A percentile compares a stretch with the other conserved stretches of the same genome.
Evolutionary conservation across 2,329 filamentous ascomycete genomes (phyloP).

Genomic region (Colletotrichum scovillei): DNA sequence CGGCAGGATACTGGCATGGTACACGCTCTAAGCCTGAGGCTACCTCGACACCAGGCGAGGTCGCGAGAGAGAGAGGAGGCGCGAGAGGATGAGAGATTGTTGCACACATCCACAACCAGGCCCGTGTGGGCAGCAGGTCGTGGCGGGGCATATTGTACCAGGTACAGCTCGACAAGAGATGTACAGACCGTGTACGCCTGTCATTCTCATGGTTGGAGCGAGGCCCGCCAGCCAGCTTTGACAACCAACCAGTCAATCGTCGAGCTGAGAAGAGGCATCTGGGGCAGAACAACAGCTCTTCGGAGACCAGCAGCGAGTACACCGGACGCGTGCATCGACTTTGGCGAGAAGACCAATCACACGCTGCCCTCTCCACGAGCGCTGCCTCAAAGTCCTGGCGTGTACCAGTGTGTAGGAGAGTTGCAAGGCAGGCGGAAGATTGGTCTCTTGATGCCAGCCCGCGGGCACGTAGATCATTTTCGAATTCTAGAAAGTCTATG

Average conservation of each 20-base stretch:
- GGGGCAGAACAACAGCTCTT: neutral
- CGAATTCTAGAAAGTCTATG: conserved; percentile 26
- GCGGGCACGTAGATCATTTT: conserved; percentile 10
- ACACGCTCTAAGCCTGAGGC: conserved; percentile 8
- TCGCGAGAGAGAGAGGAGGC: neutral
- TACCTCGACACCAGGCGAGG: neutral
- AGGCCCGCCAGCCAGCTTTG: neutral
- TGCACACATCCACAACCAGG: conserved; percentile 23
- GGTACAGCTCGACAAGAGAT: conserved; percentile 9
- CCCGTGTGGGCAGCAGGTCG: conserved; percentile 8
- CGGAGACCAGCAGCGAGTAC: conserved; percentile 28
- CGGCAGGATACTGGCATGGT: conserved; percentile 24
- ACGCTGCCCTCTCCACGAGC: neutral
- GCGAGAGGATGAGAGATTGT: conserved; percentile 3
- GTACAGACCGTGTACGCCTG: conserved; percentile 7
- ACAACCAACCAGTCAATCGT: conserved; percentile 19
- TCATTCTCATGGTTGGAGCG: conserved; percentile 20
- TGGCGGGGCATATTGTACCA: conserved; percentile 25
- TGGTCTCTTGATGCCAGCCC: conserved; percentile 7
- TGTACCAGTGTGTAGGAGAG: conserved; percentile 8
- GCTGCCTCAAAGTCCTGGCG: conserved; percentile 13
- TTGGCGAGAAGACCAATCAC: conserved; percentile 34
- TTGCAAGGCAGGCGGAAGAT: conserved; percentile 25
- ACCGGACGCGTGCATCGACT: conserved; percentile 30
- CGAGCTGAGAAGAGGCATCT: neutral